Percentiles rank a stretch among this genome's conserved stretches.
phyloP scores from a whole-genome alignment of 1,284 basidiomycete species.

The Heterobasidion occidentale region DNA sequence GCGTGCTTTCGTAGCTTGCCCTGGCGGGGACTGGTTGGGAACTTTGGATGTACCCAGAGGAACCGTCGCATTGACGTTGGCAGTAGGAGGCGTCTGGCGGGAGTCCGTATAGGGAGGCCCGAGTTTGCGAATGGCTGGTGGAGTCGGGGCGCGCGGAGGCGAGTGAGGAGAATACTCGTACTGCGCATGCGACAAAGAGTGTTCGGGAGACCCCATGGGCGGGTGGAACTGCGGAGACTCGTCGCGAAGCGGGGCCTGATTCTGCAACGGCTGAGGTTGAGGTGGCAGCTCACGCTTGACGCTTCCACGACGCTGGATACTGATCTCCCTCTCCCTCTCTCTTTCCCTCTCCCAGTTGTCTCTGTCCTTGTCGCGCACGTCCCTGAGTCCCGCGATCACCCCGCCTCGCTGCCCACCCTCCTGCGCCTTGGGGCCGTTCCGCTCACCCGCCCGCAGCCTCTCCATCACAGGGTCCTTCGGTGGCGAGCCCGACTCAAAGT shows the following conservation, averaged over 20 bases:
- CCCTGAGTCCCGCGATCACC: conserved; percentile 16
- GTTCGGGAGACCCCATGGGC: conserved; percentile 43
- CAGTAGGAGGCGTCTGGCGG: not conserved
- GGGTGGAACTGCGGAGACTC: conserved; percentile 45
- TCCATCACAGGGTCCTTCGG: conserved; percentile 49
- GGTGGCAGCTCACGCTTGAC: conserved; percentile 8
- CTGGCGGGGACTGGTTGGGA: conserved; percentile 48
- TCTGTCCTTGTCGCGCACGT: conserved; percentile 30
- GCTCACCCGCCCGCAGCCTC: conserved; percentile 42
- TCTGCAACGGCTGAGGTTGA: conserved; percentile 27
- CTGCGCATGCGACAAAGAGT: conserved; percentile 38
- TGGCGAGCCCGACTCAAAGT: conserved; percentile 24
- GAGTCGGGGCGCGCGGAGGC: conserved; percentile 7
- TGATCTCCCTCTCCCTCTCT: conserved; percentile 25
- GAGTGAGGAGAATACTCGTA: conserved; percentile 42
- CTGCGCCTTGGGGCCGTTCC: conserved; percentile 43
- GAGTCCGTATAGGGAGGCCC: conserved; percentile 17
- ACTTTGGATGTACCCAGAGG: conserved; percentile 19
- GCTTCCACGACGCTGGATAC: conserved; percentile 7
- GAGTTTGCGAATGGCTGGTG: conserved; percentile 18
- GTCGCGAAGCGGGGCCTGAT: conserved; percentile 21
- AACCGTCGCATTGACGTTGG: not conserved
- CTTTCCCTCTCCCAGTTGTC: conserved; percentile 22
- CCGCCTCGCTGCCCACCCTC: conserved; percentile 22
- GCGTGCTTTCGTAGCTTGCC: conserved; percentile 44